Evolutionary conservation across 441 rosid genomes (phyloP).

Genomic region (Erodium moschatum): DNA sequence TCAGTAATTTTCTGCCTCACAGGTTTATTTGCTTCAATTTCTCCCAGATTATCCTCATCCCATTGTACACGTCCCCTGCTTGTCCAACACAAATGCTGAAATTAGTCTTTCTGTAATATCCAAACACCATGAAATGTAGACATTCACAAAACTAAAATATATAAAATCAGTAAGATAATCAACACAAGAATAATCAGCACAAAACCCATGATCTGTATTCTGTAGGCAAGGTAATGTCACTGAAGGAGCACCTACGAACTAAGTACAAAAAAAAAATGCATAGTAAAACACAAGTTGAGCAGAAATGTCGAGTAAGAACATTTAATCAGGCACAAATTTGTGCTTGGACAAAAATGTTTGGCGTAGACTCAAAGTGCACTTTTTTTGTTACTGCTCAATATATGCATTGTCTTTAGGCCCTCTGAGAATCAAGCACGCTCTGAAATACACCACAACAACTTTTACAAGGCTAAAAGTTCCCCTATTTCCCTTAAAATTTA

Average conservation of each 20-base stretch:
- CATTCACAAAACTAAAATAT: constrained; percentile 4
- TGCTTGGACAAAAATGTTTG: too few species aligned
- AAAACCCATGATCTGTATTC: not conserved
- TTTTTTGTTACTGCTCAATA: too few species aligned
- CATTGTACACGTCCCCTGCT: constrained; percentile 62
- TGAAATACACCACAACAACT: too few species aligned
- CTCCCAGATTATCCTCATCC: constrained; percentile 75
- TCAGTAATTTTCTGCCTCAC: constrained; percentile 96
- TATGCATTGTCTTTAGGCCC: too few species aligned
- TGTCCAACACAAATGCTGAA: not conserved
- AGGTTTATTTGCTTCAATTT: constrained; percentile 92
- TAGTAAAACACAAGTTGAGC: too few species aligned
- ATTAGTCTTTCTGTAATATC: constrained; percentile 7
- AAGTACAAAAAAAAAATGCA: not conserved
- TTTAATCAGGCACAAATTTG: too few species aligned
- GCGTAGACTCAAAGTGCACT: too few species aligned
- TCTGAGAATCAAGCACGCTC: too few species aligned
- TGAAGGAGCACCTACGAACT: not conserved
- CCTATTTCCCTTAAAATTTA: too few species aligned
- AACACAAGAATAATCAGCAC: not conserved
- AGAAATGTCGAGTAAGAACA: too few species aligned
- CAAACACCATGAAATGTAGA: constrained; percentile 13
- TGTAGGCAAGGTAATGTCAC: not conserved
- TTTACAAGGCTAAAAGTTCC: too few species aligned
- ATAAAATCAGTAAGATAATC: not conserved